A percentile compares a stretch with the other conserved stretches of the same genome.
These are phyloP conservation scores for Amanita muscaria DNA, from an alignment of 768 basidiomycete genomes.

Conservation along the genomic window DNA sequence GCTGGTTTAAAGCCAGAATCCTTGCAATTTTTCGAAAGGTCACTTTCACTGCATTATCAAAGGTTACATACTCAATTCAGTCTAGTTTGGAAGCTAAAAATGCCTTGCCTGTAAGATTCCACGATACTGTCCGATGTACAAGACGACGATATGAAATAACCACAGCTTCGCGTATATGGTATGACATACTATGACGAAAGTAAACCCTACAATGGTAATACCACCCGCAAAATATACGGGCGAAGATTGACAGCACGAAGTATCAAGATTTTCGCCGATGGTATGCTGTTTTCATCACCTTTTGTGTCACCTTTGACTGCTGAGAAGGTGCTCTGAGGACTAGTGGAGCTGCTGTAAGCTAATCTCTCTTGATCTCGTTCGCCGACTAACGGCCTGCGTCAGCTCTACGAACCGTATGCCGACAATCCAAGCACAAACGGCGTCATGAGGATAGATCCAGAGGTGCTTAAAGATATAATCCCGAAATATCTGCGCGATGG, in stretches of 20 bases:
- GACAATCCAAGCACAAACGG: constrained; percentile 72
- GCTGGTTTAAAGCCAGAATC: constrained; percentile 65
- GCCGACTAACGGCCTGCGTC: background rate
- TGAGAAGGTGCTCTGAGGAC: constrained; percentile 69
- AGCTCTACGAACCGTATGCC: constrained; percentile 77
- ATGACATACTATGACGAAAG: constrained; percentile 67
- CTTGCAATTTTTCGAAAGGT: constrained; percentile 71
- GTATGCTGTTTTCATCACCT: constrained; percentile 22
- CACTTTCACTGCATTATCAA: background rate
- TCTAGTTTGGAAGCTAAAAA: constrained; percentile 52
- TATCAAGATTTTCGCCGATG: constrained; percentile 73
- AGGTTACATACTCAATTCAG: constrained; percentile 1
- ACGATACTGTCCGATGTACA: background rate
- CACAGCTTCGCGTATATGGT: constrained; percentile 69
- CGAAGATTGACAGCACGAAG: constrained; percentile 61
- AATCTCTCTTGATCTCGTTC: background rate
- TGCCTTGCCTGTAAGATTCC: constrained; percentile 46
- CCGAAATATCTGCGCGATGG: constrained; percentile 67
- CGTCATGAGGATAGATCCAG: constrained; percentile 63
- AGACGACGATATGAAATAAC: background rate
- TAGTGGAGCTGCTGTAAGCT: constrained; percentile 77
- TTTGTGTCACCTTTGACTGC: constrained; percentile 9
- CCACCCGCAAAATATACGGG: constrained; percentile 42
- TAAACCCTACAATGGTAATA: constrained; percentile 68
- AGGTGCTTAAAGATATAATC: constrained; percentile 54